These are phyloP conservation scores for Vigna reflexopilosa DNA, from an alignment of 306 rosid genomes.

Conservation along the genomic window DNA sequence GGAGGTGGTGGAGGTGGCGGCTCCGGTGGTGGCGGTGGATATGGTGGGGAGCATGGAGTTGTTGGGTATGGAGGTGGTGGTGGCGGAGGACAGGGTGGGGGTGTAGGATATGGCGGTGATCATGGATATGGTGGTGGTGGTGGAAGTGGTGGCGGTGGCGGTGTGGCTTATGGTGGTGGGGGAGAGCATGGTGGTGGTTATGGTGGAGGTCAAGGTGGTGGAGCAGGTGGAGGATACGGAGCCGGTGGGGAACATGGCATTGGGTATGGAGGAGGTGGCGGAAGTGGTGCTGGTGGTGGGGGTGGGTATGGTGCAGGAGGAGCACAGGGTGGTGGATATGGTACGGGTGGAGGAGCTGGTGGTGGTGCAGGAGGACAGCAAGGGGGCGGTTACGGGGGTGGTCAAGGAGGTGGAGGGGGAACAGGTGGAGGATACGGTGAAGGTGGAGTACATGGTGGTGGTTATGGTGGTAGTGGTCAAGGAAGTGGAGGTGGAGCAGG, in stretches of 20 bases:
- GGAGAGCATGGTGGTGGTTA: constrained; percentile 4
- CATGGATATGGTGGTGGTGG: constrained; percentile 44
- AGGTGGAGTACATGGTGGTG: constrained; percentile 51
- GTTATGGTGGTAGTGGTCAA: background rate
- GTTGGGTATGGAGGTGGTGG: constrained; percentile 55
- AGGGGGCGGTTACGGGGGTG: background rate
- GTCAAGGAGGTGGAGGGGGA: constrained; percentile 53
- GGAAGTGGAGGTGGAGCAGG: constrained; percentile 43
- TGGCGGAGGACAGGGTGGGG: constrained; percentile 49
- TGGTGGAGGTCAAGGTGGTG: constrained; percentile 42
- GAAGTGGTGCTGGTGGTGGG: constrained; percentile 41
- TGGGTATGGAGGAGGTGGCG: constrained; percentile 47
- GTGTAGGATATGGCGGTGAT: constrained; percentile 38
- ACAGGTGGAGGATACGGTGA: background rate
- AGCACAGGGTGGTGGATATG: constrained; percentile 42
- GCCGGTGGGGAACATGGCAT: constrained; percentile 35
- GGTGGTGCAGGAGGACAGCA: constrained; percentile 15
- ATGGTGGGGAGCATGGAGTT: constrained; percentile 46
- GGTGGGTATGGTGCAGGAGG: constrained; percentile 46
- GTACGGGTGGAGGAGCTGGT: constrained; percentile 39
- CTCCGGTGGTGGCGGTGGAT: constrained; percentile 42
- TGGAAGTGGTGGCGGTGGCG: constrained; percentile 35
- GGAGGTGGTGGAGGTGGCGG: constrained; percentile 43
- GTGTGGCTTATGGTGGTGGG: constrained; percentile 45
- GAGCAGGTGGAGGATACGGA: constrained; percentile 36